Evolutionary conservation across 2,329 filamentous ascomycete genomes (phyloP), one percentile per base, ranked within the genome.

Genomic region (Sarocladium oryzae): DNA sequence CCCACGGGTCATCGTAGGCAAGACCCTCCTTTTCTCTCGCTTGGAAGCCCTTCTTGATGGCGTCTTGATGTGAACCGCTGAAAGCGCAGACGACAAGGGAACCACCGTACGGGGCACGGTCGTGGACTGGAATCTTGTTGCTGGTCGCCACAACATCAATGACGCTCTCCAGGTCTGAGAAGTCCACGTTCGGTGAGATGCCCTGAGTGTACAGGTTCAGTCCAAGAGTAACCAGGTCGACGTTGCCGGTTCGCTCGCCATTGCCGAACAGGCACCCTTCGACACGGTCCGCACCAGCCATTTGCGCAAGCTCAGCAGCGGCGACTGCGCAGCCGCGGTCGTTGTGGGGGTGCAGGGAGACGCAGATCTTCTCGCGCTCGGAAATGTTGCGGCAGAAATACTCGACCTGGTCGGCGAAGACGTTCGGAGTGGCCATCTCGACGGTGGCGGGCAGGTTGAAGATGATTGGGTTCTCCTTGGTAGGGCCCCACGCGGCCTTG

Each of bases 361-460:
- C 87, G 61, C 85, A 88, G 49, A 96, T 79, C 72, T 90, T 93
- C 62, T 96, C 86, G 50, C 91, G 78, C 68, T 96, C 87, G 0
- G 79, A 78, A 63, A 97, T 90, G 65, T 92, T 78, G 50, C 77
- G 81, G 74, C 89, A 95, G 70, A 99, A 99, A 72, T 89, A 95
- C 67, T 99, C 93, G 56, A 99, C 88, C 72, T 95, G 87, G 64
- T 99, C 93, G 48, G 93, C 93, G 66, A 93, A 99, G 45, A 96
- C 81, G 66, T 99, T 99, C 30, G 91, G 91, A 1, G 93, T 96
- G 1, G 89, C 73, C 84, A 96, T 85, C 72, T 99, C 93, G 32
- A 97, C 92, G 0, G 93, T 99, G 2, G 93, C 92, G 1, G 93
- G 92, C 49, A 99, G 78, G 73, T 97, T 97, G 78, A 99, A 93